Evolutionary conservation across 2,329 filamentous ascomycete genomes (phyloP).

Genomic region (Phialophora macrospora): DNA sequence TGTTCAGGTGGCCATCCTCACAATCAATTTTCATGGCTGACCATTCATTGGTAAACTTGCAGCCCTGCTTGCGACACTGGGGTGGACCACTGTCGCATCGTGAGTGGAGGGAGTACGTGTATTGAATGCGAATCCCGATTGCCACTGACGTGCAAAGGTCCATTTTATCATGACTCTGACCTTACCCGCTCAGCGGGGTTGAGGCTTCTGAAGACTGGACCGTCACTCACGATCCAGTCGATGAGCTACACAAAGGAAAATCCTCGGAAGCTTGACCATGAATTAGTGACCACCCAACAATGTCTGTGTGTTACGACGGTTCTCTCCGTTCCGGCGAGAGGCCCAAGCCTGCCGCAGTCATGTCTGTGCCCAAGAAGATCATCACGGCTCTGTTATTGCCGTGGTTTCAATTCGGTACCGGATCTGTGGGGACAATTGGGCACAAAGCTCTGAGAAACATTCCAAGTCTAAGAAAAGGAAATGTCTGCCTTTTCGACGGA

Average conservation of each 20-base stretch:
- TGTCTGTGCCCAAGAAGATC: neutral
- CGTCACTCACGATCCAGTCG: neutral
- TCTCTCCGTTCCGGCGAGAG: neutral
- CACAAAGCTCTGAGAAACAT: conserved; percentile 7
- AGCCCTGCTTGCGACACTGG: neutral
- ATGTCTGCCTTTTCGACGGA: conserved; percentile 26
- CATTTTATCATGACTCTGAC: neutral
- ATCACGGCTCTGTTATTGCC: neutral
- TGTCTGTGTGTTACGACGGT: neutral
- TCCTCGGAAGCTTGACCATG: neutral
- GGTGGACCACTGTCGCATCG: neutral
- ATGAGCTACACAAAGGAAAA: neutral
- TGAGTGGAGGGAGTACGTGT: neutral
- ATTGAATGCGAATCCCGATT: neutral
- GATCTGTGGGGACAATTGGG: conserved; percentile 20
- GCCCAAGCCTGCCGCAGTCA: neutral
- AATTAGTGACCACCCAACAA: neutral
- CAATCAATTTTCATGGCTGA: neutral
- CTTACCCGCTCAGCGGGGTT: neutral
- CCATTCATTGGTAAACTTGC: neutral
- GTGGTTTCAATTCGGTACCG: neutral
- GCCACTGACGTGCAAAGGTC: neutral
- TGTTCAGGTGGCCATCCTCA: neutral
- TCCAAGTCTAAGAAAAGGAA: conserved; percentile 16
- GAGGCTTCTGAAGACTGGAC: neutral